phyloP scores from a whole-genome alignment of 371 early-diverging fungal species.

The Mortierella sp. region DNA sequence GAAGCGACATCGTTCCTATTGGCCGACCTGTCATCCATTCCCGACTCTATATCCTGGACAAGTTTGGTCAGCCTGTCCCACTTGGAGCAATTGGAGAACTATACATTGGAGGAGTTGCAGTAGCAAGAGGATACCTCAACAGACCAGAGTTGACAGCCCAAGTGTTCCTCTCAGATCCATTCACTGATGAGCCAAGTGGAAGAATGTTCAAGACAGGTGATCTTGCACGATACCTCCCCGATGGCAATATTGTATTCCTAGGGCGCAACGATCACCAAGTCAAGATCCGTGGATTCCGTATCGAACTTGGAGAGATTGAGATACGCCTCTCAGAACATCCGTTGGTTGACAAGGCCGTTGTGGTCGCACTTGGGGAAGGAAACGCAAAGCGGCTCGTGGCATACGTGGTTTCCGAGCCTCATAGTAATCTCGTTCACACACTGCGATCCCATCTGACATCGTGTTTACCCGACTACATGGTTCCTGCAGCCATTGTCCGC shows the following conservation, averaged over 20 bases:
- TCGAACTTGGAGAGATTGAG: constrained; percentile 38
- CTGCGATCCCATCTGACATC: constrained; percentile 2
- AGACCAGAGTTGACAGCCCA: constrained; percentile 6
- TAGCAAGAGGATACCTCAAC: constrained; percentile 8
- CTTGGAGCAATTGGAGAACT: neutral
- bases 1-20: neutral
- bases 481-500: constrained; percentile 9
- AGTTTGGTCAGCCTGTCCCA: neutral
- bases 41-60: constrained; percentile 3
- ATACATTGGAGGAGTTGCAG: neutral
- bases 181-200: neutral
- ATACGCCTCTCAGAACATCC: constrained; percentile 14
- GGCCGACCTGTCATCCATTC: neutral
- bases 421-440: neutral
- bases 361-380: neutral
- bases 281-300: constrained; percentile 37
- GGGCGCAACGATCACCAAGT: constrained; percentile 41
- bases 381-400: constrained; percentile 12
- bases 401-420: neutral
- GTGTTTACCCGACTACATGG: constrained; percentile 22
- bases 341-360: neutral
- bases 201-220: constrained; percentile 11
- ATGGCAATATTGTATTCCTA: constrained; percentile 24
- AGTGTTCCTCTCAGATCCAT: neutral
- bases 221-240: constrained; percentile 23